phyloP scores from a whole-genome alignment of 2,329 filamentous ascomycete species.

The Nothopassalora personata region DNA sequence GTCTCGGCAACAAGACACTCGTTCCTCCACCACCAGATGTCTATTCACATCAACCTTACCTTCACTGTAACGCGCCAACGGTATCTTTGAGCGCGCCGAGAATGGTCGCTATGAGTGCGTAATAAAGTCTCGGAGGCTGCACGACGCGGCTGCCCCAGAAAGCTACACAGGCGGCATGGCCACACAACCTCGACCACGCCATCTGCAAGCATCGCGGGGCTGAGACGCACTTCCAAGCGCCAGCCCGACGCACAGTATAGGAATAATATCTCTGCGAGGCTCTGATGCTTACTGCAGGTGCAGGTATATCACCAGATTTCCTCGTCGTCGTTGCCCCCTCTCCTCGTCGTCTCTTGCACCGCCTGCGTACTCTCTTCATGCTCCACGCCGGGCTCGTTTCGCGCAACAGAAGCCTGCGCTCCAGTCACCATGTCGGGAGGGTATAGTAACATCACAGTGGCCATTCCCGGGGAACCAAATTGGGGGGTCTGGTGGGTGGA shows the following conservation, averaged over 20 bases:
- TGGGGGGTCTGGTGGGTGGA: constrained; percentile 35
- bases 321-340: neutral
- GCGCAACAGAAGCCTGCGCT: neutral
- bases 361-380: too few species aligned
- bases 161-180: constrained; percentile 1
- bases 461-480: constrained; percentile 19
- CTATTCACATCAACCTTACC: too few species aligned
- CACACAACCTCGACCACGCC: neutral
- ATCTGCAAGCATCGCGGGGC: neutral
- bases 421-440: constrained; percentile 21
- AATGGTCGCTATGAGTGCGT: neutral
- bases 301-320: neutral
- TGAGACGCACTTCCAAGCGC: neutral
- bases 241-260: neutral
- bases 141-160: too few species aligned
- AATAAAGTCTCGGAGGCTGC: too few species aligned
- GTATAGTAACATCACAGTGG: constrained; percentile 26
- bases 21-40: neutral
- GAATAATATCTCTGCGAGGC: neutral
- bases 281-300: neutral
- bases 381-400: too few species aligned
- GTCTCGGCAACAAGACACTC: neutral
- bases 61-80: too few species aligned
- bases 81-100: too few species aligned
- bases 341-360: neutral